Evolutionary conservation across 257 asterid species (phyloP).

Genomic region (Solanum lycopersicoides): DNA sequence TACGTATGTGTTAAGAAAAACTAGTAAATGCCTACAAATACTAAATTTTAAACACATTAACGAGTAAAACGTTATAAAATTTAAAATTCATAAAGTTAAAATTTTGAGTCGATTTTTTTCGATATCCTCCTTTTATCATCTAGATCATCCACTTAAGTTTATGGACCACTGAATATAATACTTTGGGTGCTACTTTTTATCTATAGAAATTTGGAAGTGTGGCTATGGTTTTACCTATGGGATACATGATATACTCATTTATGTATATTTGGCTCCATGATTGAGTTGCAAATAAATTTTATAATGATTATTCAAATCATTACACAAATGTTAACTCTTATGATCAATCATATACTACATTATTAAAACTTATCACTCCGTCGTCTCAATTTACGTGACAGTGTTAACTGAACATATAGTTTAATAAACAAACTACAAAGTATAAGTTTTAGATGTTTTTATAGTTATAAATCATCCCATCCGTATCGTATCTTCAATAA

Average conservation of each 20-base stretch:
- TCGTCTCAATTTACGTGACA: background rate
- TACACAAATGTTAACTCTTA: background rate
- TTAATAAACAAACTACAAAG: background rate
- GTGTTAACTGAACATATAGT: background rate
- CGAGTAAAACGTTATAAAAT: background rate
- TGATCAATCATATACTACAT: background rate
- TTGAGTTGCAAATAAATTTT: background rate
- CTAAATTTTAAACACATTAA: background rate
- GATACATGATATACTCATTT: background rate
- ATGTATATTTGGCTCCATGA: background rate
- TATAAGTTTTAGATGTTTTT: background rate
- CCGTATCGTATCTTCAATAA: background rate
- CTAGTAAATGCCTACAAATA: background rate
- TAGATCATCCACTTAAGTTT: background rate
- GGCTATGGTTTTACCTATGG: background rate
- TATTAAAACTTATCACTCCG: background rate
- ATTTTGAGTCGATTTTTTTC: background rate
- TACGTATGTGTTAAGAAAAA: background rate
- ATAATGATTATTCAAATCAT: background rate
- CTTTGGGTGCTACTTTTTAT: background rate
- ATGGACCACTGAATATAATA: background rate
- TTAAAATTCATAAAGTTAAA: background rate
- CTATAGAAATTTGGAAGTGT: background rate
- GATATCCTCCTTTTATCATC: background rate
- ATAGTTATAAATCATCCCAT: background rate